phyloP scores from a whole-genome alignment of 768 basidiomycete genomes.

The Candolleomyces efflorescens region DNA sequence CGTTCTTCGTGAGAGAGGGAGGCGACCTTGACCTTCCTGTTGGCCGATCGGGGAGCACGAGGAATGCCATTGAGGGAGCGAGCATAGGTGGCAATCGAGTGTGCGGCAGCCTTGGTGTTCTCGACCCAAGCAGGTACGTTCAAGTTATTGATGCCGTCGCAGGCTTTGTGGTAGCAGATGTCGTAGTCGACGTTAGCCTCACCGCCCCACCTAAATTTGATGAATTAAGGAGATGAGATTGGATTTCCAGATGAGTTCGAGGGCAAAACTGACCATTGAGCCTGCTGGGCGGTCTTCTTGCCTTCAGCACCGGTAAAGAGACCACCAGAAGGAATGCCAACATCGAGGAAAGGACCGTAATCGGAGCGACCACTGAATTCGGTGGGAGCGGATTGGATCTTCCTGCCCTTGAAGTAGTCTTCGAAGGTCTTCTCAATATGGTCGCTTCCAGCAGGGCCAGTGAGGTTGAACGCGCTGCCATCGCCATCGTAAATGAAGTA shows the following conservation, averaged over 20 bases:
- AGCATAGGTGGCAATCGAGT: slow-evolving; percentile 23
- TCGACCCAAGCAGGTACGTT: slow-evolving; percentile 16
- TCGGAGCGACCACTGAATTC: slow-evolving; percentile 25
- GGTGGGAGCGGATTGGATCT: slow-evolving; percentile 17
- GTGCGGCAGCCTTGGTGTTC: slow-evolving; percentile 22
- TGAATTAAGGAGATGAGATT: not conserved
- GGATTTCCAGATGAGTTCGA: not conserved
- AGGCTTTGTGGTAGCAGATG: slow-evolving; percentile 25
- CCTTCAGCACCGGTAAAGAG: slow-evolving; percentile 27
- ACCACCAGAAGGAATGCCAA: slow-evolving; percentile 27
- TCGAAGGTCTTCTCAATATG: slow-evolving; percentile 28
- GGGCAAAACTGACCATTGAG: slow-evolving; percentile 13
- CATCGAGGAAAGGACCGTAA: slow-evolving; percentile 28
- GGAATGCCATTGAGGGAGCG: slow-evolving; percentile 21
- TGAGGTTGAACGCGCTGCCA: slow-evolving; percentile 23
- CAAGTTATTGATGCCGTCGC: slow-evolving; percentile 25
- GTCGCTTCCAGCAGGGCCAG: slow-evolving; percentile 25
- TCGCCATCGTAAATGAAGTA: slow-evolving; percentile 27
- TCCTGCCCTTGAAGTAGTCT: slow-evolving; percentile 17
- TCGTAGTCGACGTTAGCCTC: slow-evolving; percentile 25
- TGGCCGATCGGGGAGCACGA: not conserved
- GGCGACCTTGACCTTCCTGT: not conserved
- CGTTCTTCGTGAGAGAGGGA: slow-evolving; percentile 1
- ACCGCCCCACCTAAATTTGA: slow-evolving; percentile 22
- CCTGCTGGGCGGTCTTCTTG: slow-evolving; percentile 23